Evolutionary conservation across 148 eudicot species (phyloP), one percentile per base, ranked within the genome.

Genomic region (Heliosperma pusillum): DNA sequence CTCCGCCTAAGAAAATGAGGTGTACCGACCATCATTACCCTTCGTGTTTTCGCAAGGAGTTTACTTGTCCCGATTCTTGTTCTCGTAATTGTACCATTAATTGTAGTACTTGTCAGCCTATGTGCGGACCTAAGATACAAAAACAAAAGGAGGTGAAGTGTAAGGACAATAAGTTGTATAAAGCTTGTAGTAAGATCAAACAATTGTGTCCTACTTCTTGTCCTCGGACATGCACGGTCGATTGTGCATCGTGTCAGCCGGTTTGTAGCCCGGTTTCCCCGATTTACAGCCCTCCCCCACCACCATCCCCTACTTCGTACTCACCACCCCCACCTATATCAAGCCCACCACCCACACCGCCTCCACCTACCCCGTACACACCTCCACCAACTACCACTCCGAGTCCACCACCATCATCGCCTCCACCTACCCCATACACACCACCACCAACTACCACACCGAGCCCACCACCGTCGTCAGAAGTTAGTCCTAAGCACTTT

Each of bases 121-220:
- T 50, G 4, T 75, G 77, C 33, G 63, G 56, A 2, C 78, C 78
- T 0, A 27, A 74, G 20, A 30, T 45, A 1, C 79, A 19, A 27
- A 78, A 78, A 62, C 85, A 65, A 0, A 82, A 79, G 74, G 20
- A 65, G 30, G 85, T 79, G 2, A 69, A 66, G 30, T 82, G 85
- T 50, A 65, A 76, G 20, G 68, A 82, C 30, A 13, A 50, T 50
- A 79, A 79, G 8, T 13, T 11, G 10, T 74, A n/a, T 15, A 42
- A 65, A n/a, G 29, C 77, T 70, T 75, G 80, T 59, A 63, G 64
- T 16, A 69, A 67, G 22, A 72, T 72, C 40, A 56, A 74, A 11
- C 33, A 76, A 7, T 52, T 19, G 15, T 82, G 85, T 57, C 85
- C 85, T 72, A 29, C 60, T 10, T 27, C 82, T 72, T 82, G 85